Evolutionary conservation across 2,329 filamentous ascomycete species (phyloP), one percentile per base, ranked within the genome.

Genomic region (Lachnellula subtilissima): DNA sequence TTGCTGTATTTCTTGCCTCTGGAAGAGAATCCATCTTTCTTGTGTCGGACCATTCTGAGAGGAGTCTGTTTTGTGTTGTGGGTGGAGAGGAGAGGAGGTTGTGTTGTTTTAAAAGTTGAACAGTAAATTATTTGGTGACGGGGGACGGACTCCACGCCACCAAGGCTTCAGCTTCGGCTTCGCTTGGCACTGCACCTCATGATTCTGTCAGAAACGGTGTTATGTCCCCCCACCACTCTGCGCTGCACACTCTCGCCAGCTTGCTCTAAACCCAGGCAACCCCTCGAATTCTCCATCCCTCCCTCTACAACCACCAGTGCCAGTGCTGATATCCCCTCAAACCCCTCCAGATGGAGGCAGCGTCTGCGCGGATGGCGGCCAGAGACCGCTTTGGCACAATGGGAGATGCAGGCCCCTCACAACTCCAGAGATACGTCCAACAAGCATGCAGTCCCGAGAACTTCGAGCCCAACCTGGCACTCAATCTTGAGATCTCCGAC

Each of bases 361-460:
- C 92, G 71, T 95, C 92, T 72, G 92, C 92, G 75, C 88, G 94
- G 72, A 96, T 95, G 80, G 94, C 93, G 70, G 88, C 92, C 68
- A 86, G 93, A 76, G 93, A 97, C 79, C 91, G 92, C 74, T 97
- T 94, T 82, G 85, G 86, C 75, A 87, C 87, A 71, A 87, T 88
- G 75, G 85, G 86, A 71, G 85, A 88, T 71, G 85, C 89, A 61
- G 84, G 88, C 54, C 84, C 88, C 62, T 93, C 92, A 56, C 91
- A 92, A 71, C 83, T 99, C 59, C 92, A 96, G 77, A 88, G 94
- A 74, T 97, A 92, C 74, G 96, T 99, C 73, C 86, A 94, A 72
- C 92, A 92, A 76, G 93, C 94, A 63, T 97, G 94, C 78, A 95
- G 94, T 69, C 91, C 94, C 51, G 89, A 96, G 72, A 97, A 97